These are phyloP conservation scores for Mycena leptocephala DNA, from an alignment of 768 basidiomycete genomes.

Conservation along the genomic window DNA sequence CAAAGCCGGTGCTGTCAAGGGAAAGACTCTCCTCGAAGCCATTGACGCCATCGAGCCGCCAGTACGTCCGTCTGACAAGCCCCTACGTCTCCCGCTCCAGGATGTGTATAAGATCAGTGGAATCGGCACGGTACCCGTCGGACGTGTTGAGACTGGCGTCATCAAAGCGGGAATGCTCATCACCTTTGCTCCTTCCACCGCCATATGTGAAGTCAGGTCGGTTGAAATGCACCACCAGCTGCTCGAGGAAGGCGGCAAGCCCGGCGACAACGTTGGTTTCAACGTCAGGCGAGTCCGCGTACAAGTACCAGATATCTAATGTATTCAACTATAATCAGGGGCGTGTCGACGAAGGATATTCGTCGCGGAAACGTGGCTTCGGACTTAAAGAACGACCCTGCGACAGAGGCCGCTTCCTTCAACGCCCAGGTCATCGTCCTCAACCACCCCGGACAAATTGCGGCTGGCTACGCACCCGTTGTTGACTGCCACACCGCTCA, in stretches of 20 bases:
- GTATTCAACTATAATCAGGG: constrained; percentile 64
- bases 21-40: constrained; percentile 99
- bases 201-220: constrained; percentile 99
- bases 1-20: constrained; percentile 95
- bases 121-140: constrained; percentile 99
- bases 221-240: constrained; percentile 99
- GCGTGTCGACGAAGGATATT: constrained; percentile 99
- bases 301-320: neutral
- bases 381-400: constrained; percentile 99
- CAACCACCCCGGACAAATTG: constrained; percentile 99
- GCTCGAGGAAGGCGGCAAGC: constrained; percentile 92
- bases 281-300: constrained; percentile 87
- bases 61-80: constrained; percentile 97
- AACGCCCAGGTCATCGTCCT: constrained; percentile 99
- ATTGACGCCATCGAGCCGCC: constrained; percentile 99
- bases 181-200: constrained; percentile 95
- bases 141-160: constrained; percentile 99
- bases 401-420: constrained; percentile 99
- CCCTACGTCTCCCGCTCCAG: constrained; percentile 99
- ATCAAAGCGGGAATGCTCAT: constrained; percentile 99
- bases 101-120: constrained; percentile 99
- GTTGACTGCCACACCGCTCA: constrained; percentile 99
- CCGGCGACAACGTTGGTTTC: constrained; percentile 99
- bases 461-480: constrained; percentile 98
- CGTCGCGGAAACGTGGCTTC: constrained; percentile 99